These are phyloP conservation scores for Raddia guianensis DNA, from an alignment of 176 grass and related monocot genomes.

Conservation along the genomic window DNA sequence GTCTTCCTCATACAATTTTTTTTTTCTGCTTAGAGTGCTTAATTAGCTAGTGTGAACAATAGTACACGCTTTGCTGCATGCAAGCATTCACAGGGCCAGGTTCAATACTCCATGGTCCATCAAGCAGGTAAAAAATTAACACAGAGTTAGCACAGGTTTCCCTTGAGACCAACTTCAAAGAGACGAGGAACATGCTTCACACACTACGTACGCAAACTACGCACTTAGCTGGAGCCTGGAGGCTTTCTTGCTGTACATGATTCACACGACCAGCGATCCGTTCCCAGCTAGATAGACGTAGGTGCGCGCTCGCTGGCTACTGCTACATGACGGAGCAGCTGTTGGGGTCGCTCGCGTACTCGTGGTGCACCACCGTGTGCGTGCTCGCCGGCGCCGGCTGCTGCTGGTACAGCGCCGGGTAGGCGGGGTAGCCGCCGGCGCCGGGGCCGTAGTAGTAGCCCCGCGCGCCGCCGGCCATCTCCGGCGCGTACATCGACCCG, in stretches of 20 bases:
- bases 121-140: background rate
- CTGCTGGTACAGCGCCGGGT: background rate
- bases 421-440: background rate
- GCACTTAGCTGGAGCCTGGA: too few relatives aligned
- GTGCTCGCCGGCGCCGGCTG: conserved; percentile 11
- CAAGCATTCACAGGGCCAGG: background rate
- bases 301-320: background rate
- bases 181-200: background rate
- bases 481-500: conserved; percentile 29
- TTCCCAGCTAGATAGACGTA: background rate
- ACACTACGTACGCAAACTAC: background rate
- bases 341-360: conserved; percentile 46
- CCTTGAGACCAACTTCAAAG: background rate
- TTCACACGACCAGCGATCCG: background rate
- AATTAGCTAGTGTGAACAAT: too few relatives aligned
- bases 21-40: too few relatives aligned
- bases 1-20: too few relatives aligned
- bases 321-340: conserved; percentile 50
- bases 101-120: background rate
- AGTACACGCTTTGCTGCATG: background rate
- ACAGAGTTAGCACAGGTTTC: background rate
- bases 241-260: background rate
- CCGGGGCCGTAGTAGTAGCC: conserved; percentile 13
- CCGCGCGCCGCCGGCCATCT: background rate
- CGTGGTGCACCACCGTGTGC: conserved; percentile 56